Evolutionary conservation across 768 basidiomycete species (phyloP), one percentile per base, ranked within the genome.

Genomic region (Tubosaeta sp.): DNA sequence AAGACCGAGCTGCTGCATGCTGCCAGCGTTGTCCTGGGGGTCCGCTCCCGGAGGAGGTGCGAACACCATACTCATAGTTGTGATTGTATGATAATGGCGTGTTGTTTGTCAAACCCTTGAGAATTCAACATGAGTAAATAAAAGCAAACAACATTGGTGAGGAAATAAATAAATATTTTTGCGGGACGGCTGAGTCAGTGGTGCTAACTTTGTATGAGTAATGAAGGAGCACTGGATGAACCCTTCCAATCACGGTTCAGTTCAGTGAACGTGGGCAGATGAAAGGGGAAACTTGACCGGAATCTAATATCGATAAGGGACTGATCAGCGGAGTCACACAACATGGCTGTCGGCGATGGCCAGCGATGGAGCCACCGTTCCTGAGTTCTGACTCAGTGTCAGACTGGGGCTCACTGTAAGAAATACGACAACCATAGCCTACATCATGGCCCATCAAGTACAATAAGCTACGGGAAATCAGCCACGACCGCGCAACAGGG

Each of bases 1-100:
- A 31, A 82, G 73, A 1, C 76, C 76, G 38, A 71, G 74, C 61
- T 73, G 75, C 62, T 70, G 67, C 58, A 61, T 60, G 46, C 42
- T 60, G 46, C 38, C 60, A 26, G 14, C n/a, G 37, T 55, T 56
- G 47, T 71, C 71, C 59, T 75, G 71, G 5, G 56, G 54, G 54
- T 69, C 71, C 14, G 53, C 54, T 14, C 52, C 54, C 2, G 67
- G 59, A 17, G 64, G 57, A 44, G 67, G 63, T 33, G 66, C 63
- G 52, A 72, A 66, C n/a, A 66, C 66, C 73, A 74, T 72, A 29
- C 37, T 70, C 52, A 64, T 62, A 22, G 22, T 50, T 12, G 37
- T 35, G 26, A 38, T 29, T 12, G 32, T 33, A 12, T 33, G 32
- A 33, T 33, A 33, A 12, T 33, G 13, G 48, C 14, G 13, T 14